Conservation (phyloP, 768 basidiomycete species). For the Boletus sp. region DNA sequence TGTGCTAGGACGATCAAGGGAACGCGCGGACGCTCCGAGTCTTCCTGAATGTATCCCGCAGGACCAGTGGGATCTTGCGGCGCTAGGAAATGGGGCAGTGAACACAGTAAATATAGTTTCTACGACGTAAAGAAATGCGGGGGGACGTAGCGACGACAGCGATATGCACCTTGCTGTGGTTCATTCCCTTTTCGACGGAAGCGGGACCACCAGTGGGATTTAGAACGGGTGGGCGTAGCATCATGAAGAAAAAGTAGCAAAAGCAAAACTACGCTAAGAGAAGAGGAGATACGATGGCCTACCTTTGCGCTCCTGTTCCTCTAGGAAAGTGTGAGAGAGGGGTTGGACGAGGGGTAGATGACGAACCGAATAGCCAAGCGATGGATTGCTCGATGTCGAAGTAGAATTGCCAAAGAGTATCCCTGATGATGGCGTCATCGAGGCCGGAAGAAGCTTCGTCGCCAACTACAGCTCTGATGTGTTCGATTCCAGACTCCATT, state of each 20-base stretch:
- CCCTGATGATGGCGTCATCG: slow-evolving; percentile 70
- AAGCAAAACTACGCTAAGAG: slow-evolving; percentile 36
- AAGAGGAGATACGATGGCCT: slow-evolving; percentile 40
- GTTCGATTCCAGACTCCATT: slow-evolving; percentile 68
- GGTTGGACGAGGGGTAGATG: background rate
- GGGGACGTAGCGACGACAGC: slow-evolving; percentile 27
- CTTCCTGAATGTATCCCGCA: slow-evolving; percentile 24
- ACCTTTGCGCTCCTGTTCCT: slow-evolving; percentile 84
- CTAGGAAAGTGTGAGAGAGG: slow-evolving; percentile 35
- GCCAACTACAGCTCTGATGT: slow-evolving; percentile 67
- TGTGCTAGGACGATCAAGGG: slow-evolving; percentile 63
- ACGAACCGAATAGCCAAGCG: slow-evolving; percentile 70
- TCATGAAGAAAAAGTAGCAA: slow-evolving; percentile 32
- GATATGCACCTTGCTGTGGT: slow-evolving; percentile 60
- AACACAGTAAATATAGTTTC: slow-evolving; percentile 21
- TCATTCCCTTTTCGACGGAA: slow-evolving; percentile 35
- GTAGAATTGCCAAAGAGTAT: slow-evolving; percentile 82
- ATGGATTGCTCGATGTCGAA: slow-evolving; percentile 81
- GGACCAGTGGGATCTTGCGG: slow-evolving; percentile 16
- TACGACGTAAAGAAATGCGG: slow-evolving; percentile 11
- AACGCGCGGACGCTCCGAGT: slow-evolving; percentile 42
- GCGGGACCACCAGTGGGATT: slow-evolving; percentile 34
- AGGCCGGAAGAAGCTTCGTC: slow-evolving; percentile 60
- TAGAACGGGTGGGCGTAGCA: slow-evolving; percentile 26
- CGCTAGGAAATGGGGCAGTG: slow-evolving; percentile 17